phyloP scores from a whole-genome alignment of 164 flowering plant genomes.

The Berberis thunbergii region DNA sequence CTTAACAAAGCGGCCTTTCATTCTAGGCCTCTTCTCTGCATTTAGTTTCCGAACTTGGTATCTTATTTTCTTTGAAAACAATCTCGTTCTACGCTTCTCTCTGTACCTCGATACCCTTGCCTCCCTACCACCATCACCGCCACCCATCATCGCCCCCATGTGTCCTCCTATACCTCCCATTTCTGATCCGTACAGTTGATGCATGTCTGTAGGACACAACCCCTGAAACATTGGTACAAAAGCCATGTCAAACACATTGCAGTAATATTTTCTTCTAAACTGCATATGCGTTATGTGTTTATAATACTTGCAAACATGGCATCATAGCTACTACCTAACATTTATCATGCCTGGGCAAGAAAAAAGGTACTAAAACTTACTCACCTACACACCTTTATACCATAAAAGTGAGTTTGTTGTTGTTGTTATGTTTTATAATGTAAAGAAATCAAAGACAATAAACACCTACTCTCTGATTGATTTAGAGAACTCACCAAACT shows the following conservation, averaged over 20 bases:
- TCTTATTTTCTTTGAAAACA: conserved; percentile 89
- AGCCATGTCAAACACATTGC: no score
- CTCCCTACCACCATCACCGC: conserved; percentile 67
- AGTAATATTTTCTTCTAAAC: no score
- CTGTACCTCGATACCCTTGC: conserved; percentile 86
- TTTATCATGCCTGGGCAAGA: no score
- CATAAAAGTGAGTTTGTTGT: no score
- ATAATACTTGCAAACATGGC: no score
- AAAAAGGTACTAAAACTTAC: no score
- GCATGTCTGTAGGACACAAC: conserved; percentile 22
- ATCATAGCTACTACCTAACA: no score
- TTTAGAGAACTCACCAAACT: conserved; percentile 30
- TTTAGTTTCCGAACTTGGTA: conserved; percentile 86
- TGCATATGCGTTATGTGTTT: no score
- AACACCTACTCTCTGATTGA: background rate
- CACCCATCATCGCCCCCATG: conserved; percentile 4
- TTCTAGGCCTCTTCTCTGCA: conserved; percentile 90
- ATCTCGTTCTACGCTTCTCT: conserved; percentile 74
- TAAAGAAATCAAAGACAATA: no score
- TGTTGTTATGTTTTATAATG: no score
- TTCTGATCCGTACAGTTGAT: conserved; percentile 24
- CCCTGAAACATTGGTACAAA: conserved; percentile 18
- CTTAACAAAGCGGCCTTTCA: conserved; percentile 90
- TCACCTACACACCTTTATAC: no score
- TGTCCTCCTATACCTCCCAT: conserved; percentile 22